Evolutionary conservation across 805 yeast species (phyloP).

Genomic region (Starmera dryadoides): DNA sequence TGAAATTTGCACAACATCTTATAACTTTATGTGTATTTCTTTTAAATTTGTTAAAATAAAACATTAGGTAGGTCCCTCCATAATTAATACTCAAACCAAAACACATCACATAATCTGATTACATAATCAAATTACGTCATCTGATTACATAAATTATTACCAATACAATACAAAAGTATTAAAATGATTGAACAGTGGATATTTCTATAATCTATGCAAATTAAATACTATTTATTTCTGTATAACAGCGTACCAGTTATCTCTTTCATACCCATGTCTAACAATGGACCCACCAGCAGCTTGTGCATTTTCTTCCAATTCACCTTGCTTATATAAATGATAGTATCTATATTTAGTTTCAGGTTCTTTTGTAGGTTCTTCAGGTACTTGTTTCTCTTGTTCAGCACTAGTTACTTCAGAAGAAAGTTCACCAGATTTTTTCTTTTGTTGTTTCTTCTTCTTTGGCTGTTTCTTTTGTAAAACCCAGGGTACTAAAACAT

Average conservation of each 20-base stretch:
- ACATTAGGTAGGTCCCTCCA: too few species aligned
- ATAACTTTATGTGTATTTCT: background rate
- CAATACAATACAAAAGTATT: too few species aligned
- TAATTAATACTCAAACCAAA: too few species aligned
- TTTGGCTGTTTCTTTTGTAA: constrained; percentile 38
- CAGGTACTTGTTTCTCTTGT: constrained; percentile 13
- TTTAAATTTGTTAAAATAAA: too few species aligned
- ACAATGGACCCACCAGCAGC: constrained; percentile 66
- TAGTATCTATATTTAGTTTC: constrained; percentile 75
- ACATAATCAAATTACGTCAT: too few species aligned
- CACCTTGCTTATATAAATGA: constrained; percentile 82
- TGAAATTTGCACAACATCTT: background rate
- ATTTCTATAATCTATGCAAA: too few species aligned
- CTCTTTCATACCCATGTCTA: constrained; percentile 80
- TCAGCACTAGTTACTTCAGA: background rate
- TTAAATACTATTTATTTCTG: background rate
- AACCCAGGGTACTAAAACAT: constrained; percentile 95
- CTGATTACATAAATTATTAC: too few species aligned
- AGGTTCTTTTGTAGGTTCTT: constrained; percentile 12
- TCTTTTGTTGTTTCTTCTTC: constrained; percentile 21
- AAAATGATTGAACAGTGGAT: too few species aligned
- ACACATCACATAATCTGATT: too few species aligned
- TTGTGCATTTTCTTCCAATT: constrained; percentile 61
- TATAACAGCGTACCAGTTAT: constrained; percentile 84
- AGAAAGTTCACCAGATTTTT: constrained; percentile 7